These are phyloP conservation scores for Kurtzmaniella quercitrusa DNA, from an alignment of 1,139 yeast species.

Conservation along the genomic window DNA sequence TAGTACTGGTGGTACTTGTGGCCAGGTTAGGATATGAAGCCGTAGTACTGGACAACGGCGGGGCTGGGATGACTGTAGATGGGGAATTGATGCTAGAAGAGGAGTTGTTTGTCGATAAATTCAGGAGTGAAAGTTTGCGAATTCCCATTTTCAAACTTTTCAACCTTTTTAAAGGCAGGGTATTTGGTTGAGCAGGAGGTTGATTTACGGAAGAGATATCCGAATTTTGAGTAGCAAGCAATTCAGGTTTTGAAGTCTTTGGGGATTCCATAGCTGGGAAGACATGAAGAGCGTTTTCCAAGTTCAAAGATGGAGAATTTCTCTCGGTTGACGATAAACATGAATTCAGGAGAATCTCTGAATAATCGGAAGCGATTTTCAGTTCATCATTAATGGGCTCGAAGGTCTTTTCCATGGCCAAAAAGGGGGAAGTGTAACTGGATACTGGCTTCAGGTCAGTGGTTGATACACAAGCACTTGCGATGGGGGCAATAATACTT, in stretches of 20 bases:
- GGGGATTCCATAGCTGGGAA: constrained; percentile 8
- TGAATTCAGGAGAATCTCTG: constrained; percentile 7
- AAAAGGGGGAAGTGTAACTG: constrained; percentile 4
- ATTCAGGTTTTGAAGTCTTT: neutral
- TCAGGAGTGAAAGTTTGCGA: constrained; percentile 26
- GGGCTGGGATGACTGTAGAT: constrained; percentile 6
- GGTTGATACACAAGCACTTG: neutral
- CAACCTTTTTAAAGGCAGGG: constrained; percentile 30
- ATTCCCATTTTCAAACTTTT: constrained; percentile 37
- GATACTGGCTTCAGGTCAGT: constrained; percentile 5
- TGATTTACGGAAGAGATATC: constrained; percentile 2
- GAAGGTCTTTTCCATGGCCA: constrained; percentile 1
- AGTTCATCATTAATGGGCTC: constrained; percentile 2
- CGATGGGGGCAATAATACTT: neutral
- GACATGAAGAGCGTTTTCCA: constrained; percentile 11
- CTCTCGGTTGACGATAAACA: constrained; percentile 18
- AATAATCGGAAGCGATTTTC: constrained; percentile 7
- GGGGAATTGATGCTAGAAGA: constrained; percentile 6
- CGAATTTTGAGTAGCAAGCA: neutral
- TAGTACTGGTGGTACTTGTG: constrained; percentile 10
- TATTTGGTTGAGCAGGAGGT: constrained; percentile 9
- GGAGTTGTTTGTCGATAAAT: constrained; percentile 5
- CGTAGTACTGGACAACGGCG: neutral
- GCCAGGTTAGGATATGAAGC: constrained; percentile 3
- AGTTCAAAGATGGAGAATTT: constrained; percentile 25